phyloP scores from a whole-genome alignment of 768 basidiomycete species.

The Omphalotus guepiniiformis region DNA sequence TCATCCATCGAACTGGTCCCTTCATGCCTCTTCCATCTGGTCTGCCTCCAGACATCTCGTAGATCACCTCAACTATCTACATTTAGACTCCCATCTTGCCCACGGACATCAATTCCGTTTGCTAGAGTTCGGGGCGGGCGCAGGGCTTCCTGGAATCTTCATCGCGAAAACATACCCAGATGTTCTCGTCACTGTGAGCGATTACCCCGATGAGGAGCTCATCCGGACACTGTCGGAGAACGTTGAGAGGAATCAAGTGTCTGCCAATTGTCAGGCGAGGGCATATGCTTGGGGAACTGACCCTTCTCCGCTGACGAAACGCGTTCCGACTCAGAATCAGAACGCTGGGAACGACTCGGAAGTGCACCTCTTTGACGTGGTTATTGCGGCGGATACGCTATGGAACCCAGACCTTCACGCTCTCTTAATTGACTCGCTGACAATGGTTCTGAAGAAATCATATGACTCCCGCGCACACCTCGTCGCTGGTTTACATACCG shows the following conservation, averaged over 20 bases:
- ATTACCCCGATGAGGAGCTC: slow-evolving; percentile 67
- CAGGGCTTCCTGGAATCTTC: slow-evolving; percentile 69
- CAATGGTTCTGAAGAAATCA: slow-evolving; percentile 38
- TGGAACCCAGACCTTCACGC: slow-evolving; percentile 67
- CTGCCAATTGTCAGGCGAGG: slow-evolving; percentile 43
- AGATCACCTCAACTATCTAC: slow-evolving; percentile 52
- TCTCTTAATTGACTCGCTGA: slow-evolving; percentile 50
- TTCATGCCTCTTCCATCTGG: slow-evolving; percentile 81
- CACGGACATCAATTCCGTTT: slow-evolving; percentile 23
- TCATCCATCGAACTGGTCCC: slow-evolving; percentile 61
- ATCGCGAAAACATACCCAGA: slow-evolving; percentile 47
- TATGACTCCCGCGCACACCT: slow-evolving; percentile 50
- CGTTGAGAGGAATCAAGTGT: slow-evolving; percentile 45
- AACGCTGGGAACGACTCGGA: background rate
- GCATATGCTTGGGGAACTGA: slow-evolving; percentile 68
- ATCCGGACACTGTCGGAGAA: slow-evolving; percentile 58
- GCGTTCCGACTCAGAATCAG: background rate
- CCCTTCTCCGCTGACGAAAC: slow-evolving; percentile 22
- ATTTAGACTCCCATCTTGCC: slow-evolving; percentile 27
- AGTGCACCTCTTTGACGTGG: slow-evolving; percentile 51
- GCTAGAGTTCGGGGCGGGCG: slow-evolving; percentile 74
- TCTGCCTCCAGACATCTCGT: slow-evolving; percentile 61
- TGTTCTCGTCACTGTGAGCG: slow-evolving; percentile 49
- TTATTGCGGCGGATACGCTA: slow-evolving; percentile 72
- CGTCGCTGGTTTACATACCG: slow-evolving; percentile 76